Percentiles rank a stretch among this genome's conserved stretches.
These are phyloP conservation scores for Trichosporon coremiiforme DNA, from an alignment of 1,284 basidiomycete genomes.

Conservation along the genomic window DNA sequence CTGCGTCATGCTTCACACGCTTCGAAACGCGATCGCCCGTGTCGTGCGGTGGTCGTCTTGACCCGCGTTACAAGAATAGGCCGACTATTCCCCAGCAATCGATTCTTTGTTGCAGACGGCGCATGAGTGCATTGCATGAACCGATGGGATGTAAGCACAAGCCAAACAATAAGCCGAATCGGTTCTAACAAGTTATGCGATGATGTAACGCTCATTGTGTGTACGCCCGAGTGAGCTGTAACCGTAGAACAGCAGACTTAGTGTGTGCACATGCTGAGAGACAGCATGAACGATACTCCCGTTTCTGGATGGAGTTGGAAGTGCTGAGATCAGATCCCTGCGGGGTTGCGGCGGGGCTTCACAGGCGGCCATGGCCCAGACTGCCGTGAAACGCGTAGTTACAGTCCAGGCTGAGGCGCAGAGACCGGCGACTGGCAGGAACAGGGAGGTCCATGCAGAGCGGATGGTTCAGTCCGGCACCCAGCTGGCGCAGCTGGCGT, in stretches of 20 bases:
- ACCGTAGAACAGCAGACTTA: neutral
- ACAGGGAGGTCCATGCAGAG: neutral
- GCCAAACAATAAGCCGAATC: neutral
- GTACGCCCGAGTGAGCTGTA: neutral
- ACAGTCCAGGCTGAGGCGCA: neutral
- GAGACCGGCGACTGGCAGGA: neutral
- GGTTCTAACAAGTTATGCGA: neutral
- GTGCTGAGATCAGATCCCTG: neutral
- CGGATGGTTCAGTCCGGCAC: constrained; percentile 12
- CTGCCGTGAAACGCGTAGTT: neutral
- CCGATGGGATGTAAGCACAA: neutral
- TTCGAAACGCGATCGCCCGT: constrained; percentile 8
- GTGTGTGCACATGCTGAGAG: neutral
- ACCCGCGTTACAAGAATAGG: constrained; percentile 1
- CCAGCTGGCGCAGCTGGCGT: constrained; percentile 1
- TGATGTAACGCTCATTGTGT: neutral
- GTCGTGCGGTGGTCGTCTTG: neutral
- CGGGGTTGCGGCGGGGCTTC: neutral
- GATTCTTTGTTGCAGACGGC: neutral
- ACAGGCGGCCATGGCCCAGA: neutral
- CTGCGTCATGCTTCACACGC: constrained; percentile 2
- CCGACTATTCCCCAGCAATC: neutral
- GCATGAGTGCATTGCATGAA: neutral
- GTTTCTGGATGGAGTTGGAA: neutral
- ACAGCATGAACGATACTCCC: neutral